Conservation (phyloP, 1,284 basidiomycete genomes). For the Hymenochaete sp. region DNA sequence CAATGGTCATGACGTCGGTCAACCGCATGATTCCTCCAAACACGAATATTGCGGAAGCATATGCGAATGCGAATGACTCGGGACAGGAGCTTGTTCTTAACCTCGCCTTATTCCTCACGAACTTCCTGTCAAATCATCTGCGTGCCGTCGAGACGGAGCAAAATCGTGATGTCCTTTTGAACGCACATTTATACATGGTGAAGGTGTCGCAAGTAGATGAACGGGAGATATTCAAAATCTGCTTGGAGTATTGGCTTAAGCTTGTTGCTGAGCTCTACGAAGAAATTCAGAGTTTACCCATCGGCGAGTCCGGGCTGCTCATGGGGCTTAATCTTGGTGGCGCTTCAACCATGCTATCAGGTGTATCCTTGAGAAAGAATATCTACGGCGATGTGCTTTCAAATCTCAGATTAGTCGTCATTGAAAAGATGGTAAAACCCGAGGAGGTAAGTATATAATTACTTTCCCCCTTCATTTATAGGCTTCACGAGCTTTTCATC, state of each 20-base stretch:
- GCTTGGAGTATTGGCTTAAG: conserved; percentile 97
- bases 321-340: conserved; percentile 87
- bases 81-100: conserved; percentile 98
- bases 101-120: conserved; percentile 92
- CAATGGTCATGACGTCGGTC: conserved; percentile 95
- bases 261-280: conserved; percentile 99
- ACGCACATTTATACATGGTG: conserved; percentile 97
- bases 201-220: conserved; percentile 99
- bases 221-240: conserved; percentile 99
- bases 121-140: conserved; percentile 91
- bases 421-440: conserved; percentile 99
- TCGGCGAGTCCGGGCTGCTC: conserved; percentile 87
- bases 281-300: conserved; percentile 88
- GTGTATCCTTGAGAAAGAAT: conserved; percentile 82
- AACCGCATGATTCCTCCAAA: conserved; percentile 97
- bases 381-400: conserved; percentile 93
- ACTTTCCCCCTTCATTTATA: conserved; percentile 6
- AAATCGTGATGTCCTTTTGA: conserved; percentile 89
- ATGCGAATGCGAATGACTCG: conserved; percentile 82
- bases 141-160: conserved; percentile 87
- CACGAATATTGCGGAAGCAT: conserved; percentile 91
- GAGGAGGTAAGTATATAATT: conserved; percentile 68
- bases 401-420: conserved; percentile 92
- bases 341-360: conserved; percentile 57
- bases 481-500: conserved; percentile 16